Evolutionary conservation across 257 asterid species (phyloP), one percentile per base, ranked within the genome.

Genomic region (Thymus quinquecostatus): DNA sequence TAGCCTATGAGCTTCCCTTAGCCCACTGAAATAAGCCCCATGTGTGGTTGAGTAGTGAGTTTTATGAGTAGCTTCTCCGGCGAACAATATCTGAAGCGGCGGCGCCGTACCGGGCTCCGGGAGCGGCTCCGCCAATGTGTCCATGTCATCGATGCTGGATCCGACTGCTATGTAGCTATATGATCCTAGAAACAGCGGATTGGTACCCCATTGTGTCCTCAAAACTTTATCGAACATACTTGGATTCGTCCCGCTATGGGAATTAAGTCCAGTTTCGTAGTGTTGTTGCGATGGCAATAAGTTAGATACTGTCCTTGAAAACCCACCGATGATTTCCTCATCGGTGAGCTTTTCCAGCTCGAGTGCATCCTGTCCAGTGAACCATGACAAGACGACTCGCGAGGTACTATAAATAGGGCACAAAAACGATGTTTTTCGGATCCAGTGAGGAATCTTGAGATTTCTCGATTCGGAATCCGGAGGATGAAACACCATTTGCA

Each of bases 1-100:
- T 68, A 92, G 93, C 88, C 98, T 88, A 65, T 73, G 81, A 43
- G 98, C 97, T 86, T 92, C 98, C 75, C 98, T 87, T 56, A 90
- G 70, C 57, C 98, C 98, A 75, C 97, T 92, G 73, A 78, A 86
- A 79, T 92, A 82, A 65, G 97, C 98, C 34, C 98, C 98, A 65
- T 92, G 98, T 44, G 97, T 92, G 3, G 98, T 92, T n/a, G 98
- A 92, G 77, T 90, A 92, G 67, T 88, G 90, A 55, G 89, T 86
- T 79, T 75, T 84, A 60, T 85, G 95, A 4, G 98, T 90, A 6
- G 97, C 98, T 82, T 92, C 98, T 45, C 98, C 98, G 8, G 97
- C 97, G 65, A 92, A 90, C 34, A 92, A 79, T 6, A 92, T 76
- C 70, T 92, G 98, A 36, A 92, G 81, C 27, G 86, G 82, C 10